Evolutionary conservation across 306 rosid genomes (phyloP), one percentile per base, ranked within the genome.

Genomic region (Pterocarpus santalinus): DNA sequence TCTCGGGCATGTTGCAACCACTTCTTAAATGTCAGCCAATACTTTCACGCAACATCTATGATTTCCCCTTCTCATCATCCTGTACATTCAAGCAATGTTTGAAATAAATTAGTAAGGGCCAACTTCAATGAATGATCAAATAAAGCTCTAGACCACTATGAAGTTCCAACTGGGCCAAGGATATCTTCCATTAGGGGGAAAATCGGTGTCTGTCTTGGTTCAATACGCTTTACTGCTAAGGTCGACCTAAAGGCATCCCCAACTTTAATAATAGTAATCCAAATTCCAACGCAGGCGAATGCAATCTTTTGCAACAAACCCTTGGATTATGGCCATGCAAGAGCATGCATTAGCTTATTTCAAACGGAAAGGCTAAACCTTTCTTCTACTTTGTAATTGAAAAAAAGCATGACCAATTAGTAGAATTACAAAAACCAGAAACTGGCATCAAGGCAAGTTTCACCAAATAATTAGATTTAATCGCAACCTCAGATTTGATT

Each of bases 61-160:
- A 55, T 55, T 87, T 84, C 44, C 67, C 82, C 74, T 81, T 77
- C 80, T 89, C 87, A 70, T 89, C 92, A 75, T 91, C 91, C 92
- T 91, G 85, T 11, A 65, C 80, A 82, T 75, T 10, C 83, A 82
- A 76, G 14, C 49, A 80, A 69, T 74, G 60, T 75, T 63, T 16
- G 22, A 66, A 69, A 44, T 72, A 43, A 65, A 65, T 33, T 17
- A 60, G 65, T 30, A 16, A 15, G 36, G 12, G 16, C 70, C 46
- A 41, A 72, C 28, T 51, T 69, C 69, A 67, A 4, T 33, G 32
- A 22, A 76, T 14, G 36, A 28, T 36, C 28, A 47, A 58, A 81
- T 39, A 76, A 38, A 57, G 58, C 28, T 64, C 28, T n/a, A 56
- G 55, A 69, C 38, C 28, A 22, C 28, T 22, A 22, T 62, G 7